A percentile compares a stretch with the other conserved stretches of the same genome.
phyloP scores from a whole-genome alignment of 345 rosid species.

The Rhizophora apiculata region DNA sequence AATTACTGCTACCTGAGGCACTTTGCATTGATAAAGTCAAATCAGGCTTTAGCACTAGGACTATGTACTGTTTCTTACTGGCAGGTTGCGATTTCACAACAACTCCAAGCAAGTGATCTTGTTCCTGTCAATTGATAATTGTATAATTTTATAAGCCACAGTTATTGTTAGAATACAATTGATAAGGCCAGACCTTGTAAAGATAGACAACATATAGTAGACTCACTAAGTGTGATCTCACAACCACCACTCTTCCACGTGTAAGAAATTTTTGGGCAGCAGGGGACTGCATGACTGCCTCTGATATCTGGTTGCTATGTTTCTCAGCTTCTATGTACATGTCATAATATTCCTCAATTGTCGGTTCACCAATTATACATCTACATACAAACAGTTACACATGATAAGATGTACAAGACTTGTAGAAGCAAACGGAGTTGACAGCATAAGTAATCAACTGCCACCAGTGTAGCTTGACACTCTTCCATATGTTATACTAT shows the following conservation, averaged over 20 bases:
- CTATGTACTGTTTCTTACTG: constrained; percentile 55
- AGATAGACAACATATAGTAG: constrained; percentile 14
- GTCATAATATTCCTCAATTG: constrained; percentile 86
- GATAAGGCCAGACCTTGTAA: background rate
- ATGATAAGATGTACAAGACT: background rate
- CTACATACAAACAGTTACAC: constrained; percentile 36
- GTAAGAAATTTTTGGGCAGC: constrained; percentile 40
- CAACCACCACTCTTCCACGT: constrained; percentile 78
- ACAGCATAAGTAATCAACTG: no score
- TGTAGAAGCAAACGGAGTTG: no score
- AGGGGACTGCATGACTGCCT: constrained; percentile 64
- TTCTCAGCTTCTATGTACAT: constrained; percentile 58
- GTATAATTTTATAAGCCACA: constrained; percentile 15
- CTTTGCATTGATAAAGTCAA: constrained; percentile 41
- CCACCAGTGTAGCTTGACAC: no score
- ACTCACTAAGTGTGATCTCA: constrained; percentile 79
- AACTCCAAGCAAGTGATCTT: constrained; percentile 85
- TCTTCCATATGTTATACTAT: no score
- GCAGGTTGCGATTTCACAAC: constrained; percentile 53
- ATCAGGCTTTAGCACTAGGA: constrained; percentile 76
- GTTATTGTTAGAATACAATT: background rate
- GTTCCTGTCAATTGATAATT: constrained; percentile 45
- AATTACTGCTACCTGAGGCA: constrained; percentile 37
- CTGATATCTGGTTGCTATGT: constrained; percentile 43
- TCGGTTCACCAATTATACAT: constrained; percentile 89